Percentiles rank a stretch among this genome's conserved stretches.
phyloP scores from a whole-genome alignment of 139 green algal species.

The Tetradesmus obliquus region DNA sequence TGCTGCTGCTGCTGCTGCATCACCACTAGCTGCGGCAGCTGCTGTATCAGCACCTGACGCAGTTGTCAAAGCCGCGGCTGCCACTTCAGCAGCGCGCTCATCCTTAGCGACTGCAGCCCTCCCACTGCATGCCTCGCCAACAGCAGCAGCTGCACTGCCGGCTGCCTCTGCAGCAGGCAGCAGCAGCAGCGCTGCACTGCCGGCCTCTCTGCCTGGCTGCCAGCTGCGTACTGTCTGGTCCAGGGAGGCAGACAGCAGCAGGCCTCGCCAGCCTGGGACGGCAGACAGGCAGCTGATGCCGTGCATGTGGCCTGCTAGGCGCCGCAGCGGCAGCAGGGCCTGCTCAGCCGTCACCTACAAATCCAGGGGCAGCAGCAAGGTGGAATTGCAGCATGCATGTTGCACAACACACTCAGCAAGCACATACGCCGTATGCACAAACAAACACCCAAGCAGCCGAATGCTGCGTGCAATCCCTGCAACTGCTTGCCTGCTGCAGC shows the following conservation, averaged over 20 bases:
- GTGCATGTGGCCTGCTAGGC: not conserved
- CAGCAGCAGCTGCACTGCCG: not conserved
- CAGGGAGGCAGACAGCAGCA: constrained; percentile 26
- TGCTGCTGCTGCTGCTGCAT: not conserved
- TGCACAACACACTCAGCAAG: not conserved
- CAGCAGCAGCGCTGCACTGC: not conserved
- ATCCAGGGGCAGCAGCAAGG: not conserved
- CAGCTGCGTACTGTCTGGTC: constrained; percentile 36
- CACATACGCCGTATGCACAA: not conserved
- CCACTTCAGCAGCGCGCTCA: not conserved
- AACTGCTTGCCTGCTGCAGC: not conserved
- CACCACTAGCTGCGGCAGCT: not conserved
- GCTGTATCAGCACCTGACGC: not conserved
- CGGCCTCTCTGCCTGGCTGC: not conserved
- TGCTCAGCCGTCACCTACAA: not conserved
- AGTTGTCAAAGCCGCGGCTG: not conserved
- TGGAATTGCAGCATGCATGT: not conserved
- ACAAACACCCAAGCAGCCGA: too few species aligned
- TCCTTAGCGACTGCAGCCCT: not conserved
- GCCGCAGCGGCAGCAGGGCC: not conserved
- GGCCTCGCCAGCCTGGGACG: not conserved
- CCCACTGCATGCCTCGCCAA: not conserved
- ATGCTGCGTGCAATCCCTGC: too few species aligned
- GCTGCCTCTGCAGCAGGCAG: not conserved
- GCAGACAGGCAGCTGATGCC: not conserved